Percentiles rank a stretch among this genome's conserved stretches.
These are phyloP conservation scores for Forsythia suspensa DNA, from an alignment of 257 asterid genomes.

Conservation along the genomic window DNA sequence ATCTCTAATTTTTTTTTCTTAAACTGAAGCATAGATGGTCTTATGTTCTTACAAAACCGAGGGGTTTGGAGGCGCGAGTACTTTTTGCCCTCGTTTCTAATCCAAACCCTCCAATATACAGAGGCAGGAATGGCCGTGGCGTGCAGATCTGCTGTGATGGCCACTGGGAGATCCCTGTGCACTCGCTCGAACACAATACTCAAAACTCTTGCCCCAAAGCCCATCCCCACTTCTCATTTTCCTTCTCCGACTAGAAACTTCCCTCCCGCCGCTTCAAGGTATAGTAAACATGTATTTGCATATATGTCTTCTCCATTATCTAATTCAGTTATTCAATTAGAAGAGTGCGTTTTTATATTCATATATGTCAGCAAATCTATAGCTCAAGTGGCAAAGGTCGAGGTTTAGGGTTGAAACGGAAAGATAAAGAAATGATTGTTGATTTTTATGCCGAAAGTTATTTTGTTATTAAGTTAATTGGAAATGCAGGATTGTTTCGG, in stretches of 20 bases:
- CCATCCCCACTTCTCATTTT: conserved; percentile 27
- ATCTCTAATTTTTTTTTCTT: not conserved
- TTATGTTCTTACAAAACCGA: not conserved
- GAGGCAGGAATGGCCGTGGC: conserved; percentile 39
- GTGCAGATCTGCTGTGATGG: conserved; percentile 41
- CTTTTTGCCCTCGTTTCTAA: not conserved
- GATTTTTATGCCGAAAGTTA: not conserved
- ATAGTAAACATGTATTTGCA: not conserved
- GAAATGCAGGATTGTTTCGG: conserved; percentile 39
- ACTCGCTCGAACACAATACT: conserved; percentile 30
- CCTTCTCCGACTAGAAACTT: conserved; percentile 30
- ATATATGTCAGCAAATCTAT: not conserved
- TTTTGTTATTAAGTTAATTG: not conserved
- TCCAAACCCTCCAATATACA: conserved; percentile 19
- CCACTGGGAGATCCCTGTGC: conserved; percentile 33
- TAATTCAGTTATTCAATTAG: not conserved
- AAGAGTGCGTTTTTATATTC: not conserved
- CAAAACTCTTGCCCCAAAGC: conserved; percentile 30
- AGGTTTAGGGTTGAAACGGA: too few species aligned
- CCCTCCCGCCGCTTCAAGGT: conserved; percentile 39
- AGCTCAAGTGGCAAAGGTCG: not conserved
- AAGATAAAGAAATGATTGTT: not conserved
- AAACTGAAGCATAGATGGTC: too few species aligned
- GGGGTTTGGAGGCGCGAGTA: not conserved
- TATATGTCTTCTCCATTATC: not conserved